Base-by-base conservation (phyloP, 2,329 filamentous ascomycete species). In the Fusarium musae region DNA sequence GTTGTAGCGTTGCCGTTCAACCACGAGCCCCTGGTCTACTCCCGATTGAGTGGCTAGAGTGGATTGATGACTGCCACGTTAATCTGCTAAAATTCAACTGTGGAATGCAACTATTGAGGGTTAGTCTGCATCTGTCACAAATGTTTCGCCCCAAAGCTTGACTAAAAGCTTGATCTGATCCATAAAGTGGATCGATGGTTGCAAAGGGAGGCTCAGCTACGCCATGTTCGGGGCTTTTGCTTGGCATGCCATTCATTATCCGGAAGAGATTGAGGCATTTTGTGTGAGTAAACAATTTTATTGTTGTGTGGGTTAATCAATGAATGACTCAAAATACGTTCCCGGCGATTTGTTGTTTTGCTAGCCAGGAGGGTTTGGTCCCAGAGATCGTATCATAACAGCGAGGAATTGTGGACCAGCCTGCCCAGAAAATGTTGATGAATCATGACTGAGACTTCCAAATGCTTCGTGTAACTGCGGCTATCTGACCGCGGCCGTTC, bases 181-280 rank as follows among this genome's bases (percentile, higher is more conserved):
- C 50, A 54, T 54, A 40, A 37, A 54, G 50, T 54, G 50, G 50
- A 52, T 52, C 49, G 50, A 54, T 54, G n/a, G 50, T 13, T 13
- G 34, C 13, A 7, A 53, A 39, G 50, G 34, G 34, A 28, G 23
- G 13, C 50, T 53, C 50, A 53, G 50, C 50, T 39, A 53, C 23
- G 23, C 50, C 50, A 54, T 39, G 6, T 54, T 39, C 34, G 23
- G 34, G 15, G 19, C 23, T 26, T 28, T 40, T 54, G 34, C 50
- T 40, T 54, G 50, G 50, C 23, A 54, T 39, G 50, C n/a, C 50
- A 28, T 54, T 34, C 19, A 54, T 28, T 28, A 39, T 54, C 19
- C 11, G 13, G 0, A 26, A 54, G 19, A 54, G 13, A 17, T 40
- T 53, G 50, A 54, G 50, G 50, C 15, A 40, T 40, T 53, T 54